These are phyloP conservation scores for Vitis vinifera DNA, from an alignment of 164 flowering plant genomes.

Conservation along the genomic window DNA sequence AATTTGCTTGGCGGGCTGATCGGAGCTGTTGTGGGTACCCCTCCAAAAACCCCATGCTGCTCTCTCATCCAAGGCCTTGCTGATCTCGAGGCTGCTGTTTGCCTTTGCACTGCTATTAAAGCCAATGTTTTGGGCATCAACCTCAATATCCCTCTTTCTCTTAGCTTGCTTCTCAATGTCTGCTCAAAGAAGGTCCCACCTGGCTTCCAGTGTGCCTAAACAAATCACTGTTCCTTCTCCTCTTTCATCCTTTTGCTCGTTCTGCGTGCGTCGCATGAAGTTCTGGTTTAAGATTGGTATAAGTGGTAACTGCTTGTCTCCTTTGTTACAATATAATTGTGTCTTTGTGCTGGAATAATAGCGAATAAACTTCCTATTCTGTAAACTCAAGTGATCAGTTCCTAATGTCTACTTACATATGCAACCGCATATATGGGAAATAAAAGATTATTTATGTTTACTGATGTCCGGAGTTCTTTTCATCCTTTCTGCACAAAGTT, in stretches of 20 bases:
- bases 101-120: conserved; percentile 51
- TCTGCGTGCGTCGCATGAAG: neutral
- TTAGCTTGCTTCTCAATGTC: conserved; percentile 40
- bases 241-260: neutral
- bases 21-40: conserved; percentile 28
- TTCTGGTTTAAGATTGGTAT: neutral
- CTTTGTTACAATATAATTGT: neutral
- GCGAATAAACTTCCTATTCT: conserved; percentile 7
- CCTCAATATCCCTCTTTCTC: conserved; percentile 31
- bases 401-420: neutral
- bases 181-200: conserved; percentile 36
- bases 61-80: conserved; percentile 38
- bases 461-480: no score
- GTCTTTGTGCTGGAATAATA: neutral
- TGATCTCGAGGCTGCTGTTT: conserved; percentile 44
- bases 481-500: neutral
- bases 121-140: conserved; percentile 38
- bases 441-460: neutral
- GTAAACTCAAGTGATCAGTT: neutral
- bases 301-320: neutral
- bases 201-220: conserved; percentile 38
- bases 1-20: conserved; percentile 24
- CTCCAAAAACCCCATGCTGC: conserved; percentile 38
- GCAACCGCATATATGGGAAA: neutral
- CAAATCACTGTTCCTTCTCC: neutral